These are phyloP conservation scores for Claviceps sp. DNA, from an alignment of 2,329 filamentous ascomycete genomes.

Conservation along the genomic window DNA sequence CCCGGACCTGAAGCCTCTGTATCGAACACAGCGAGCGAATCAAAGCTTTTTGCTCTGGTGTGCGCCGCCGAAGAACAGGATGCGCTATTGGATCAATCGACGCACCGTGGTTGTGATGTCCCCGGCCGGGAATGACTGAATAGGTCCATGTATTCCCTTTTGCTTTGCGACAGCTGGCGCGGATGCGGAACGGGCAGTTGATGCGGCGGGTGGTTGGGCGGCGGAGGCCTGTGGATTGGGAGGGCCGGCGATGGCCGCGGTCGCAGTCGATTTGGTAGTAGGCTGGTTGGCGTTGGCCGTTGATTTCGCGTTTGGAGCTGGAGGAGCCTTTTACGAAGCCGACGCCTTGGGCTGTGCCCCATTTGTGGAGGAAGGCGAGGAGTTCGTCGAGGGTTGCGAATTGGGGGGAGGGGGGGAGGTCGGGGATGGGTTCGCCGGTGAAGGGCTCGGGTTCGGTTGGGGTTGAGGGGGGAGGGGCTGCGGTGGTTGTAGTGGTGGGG, in stretches of 20 bases:
- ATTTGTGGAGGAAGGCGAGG: background rate
- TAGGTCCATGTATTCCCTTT: background rate
- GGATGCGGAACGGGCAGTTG: background rate
- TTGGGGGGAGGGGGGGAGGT: background rate
- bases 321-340: background rate
- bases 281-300: background rate
- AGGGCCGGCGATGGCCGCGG: background rate
- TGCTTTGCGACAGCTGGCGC: background rate
- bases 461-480: too few species aligned
- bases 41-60: background rate
- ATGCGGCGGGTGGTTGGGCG: background rate
- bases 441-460: too few species aligned
- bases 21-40: too few species aligned
- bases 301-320: background rate
- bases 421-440: background rate
- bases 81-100: background rate
- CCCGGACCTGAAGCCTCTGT: too few species aligned
- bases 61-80: background rate
- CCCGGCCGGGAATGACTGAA: background rate
- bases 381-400: background rate
- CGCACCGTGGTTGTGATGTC: background rate
- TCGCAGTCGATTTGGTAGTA: background rate
- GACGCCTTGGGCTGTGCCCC: background rate
- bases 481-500: too few species aligned
- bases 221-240: background rate